Base-by-base conservation (phyloP, 192 early-diverging fungal species). In the Umbelopsis isabellina region DNA sequence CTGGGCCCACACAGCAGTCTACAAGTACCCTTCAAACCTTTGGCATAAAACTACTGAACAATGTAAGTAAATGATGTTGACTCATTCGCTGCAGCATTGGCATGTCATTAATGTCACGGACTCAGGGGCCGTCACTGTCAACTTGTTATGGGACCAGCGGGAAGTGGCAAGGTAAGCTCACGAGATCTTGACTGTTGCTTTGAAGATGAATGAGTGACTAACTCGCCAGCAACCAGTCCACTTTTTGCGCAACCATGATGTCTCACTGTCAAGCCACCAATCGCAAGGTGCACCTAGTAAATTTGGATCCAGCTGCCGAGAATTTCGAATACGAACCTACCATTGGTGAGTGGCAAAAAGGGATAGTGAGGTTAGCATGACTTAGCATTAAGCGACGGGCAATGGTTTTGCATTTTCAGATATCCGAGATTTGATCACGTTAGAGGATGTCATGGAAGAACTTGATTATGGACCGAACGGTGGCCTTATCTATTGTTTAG, bases 381-480 rank as follows among this genome's bases (percentile, higher is more conserved):
- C 37, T 9, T 41, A 9, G 20, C 22, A 22, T 25, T 45, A 70
- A 10, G 45, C 7, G 22, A 25, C 8, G 12, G 12, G 49, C 35
- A 65, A 15, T 16, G 58, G 5, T 15, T 21, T 23, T 25, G 53
- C 61, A 8, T 37, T 4, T 9, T 27, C 85, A 84, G 95, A 98
- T 68, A 97, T 99, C 71, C 85, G 92, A 67, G 96, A 99, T 67
- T 83, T 99, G 50, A 96, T 99, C 69, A 93, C 95, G n/a, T 78
- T 99, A 10, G 97, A 97, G 41, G 97, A 99, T 80, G 97, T 98
- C 7, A 95, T 97, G 91, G 94, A 95, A 22, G 97, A 99, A 79
- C 87, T 99, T 27, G 90, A 92, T 18, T 98, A 94, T 80, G 97
- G 97, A 55, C 97, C 97, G 27, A 99, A 99, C 77, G 97, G 97